Conservation (phyloP, 2,329 filamentous ascomycete species). For the Nannizzia gypsea region DNA sequence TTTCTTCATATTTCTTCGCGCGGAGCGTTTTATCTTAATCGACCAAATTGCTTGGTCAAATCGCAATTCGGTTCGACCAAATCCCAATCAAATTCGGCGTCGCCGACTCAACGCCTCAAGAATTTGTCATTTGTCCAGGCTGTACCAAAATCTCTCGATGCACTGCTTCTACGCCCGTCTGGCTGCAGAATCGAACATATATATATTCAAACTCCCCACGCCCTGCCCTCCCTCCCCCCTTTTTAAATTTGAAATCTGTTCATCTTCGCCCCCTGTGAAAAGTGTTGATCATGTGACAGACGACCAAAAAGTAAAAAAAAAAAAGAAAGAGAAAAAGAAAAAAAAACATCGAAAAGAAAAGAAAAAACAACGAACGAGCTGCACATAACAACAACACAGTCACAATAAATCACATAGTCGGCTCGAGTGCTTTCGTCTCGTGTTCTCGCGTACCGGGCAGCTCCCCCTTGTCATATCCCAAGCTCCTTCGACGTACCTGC, state of each 20-base stretch:
- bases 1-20: background rate
- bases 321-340: background rate
- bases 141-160: background rate
- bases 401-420: background rate
- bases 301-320: background rate
- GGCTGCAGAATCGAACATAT: background rate
- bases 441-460: too few species aligned
- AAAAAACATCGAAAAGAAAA: background rate
- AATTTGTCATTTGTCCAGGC: background rate
- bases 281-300: background rate
- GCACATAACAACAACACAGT: background rate
- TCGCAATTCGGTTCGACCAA: background rate
- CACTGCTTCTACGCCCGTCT: background rate
- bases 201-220: background rate
- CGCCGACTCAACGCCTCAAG: background rate
- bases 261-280: background rate
- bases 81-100: background rate
- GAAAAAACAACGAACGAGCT: background rate
- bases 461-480: background rate
- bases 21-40: background rate
- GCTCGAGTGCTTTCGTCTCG: too few species aligned
- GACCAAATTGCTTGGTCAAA: background rate
- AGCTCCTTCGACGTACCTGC: background rate
- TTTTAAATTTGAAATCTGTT: background rate
- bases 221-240: background rate